Percentiles rank a stretch among this genome's conserved stretches.
phyloP scores from a whole-genome alignment of 768 basidiomycete genomes.

The Termitomyces sp. region DNA sequence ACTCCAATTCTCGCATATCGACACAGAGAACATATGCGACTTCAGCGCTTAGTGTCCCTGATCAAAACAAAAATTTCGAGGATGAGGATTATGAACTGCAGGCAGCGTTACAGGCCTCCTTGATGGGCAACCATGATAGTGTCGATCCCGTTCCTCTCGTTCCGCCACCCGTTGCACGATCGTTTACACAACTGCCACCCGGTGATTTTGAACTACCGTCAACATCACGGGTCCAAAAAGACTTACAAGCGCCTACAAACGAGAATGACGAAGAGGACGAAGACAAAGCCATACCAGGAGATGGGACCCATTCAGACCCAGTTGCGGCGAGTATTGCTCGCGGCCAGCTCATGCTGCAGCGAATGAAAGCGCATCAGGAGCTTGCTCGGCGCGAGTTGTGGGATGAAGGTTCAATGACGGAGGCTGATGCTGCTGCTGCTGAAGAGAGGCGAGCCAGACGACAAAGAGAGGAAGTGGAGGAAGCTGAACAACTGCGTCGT shows the following conservation, averaged over 20 bases:
- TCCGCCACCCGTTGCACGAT: conserved; percentile 21
- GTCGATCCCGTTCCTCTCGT: conserved; percentile 10
- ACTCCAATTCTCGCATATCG: conserved; percentile 6
- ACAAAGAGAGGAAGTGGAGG: conserved; percentile 36
- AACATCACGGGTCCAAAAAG: conserved; percentile 15
- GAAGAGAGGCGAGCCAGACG: conserved; percentile 26
- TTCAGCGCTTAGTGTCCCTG: conserved; percentile 4
- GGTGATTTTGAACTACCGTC: conserved; percentile 3
- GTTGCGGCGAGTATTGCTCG: conserved; percentile 64
- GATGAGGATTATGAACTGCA: conserved; percentile 89
- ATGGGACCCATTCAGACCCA: conserved; percentile 35
- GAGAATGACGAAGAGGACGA: neutral
- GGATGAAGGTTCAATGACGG: conserved; percentile 26
- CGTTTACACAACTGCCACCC: conserved; percentile 16
- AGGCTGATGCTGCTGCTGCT: conserved; percentile 23
- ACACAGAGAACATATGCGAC: conserved; percentile 1
- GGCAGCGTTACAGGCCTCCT: conserved; percentile 79
- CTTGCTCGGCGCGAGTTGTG: conserved; percentile 56
- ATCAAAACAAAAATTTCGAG: conserved; percentile 41
- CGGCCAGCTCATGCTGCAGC: conserved; percentile 53
- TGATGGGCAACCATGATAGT: conserved; percentile 28
- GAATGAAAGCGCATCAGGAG: conserved; percentile 63
- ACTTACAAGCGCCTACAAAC: conserved; percentile 9
- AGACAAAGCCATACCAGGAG: conserved; percentile 2
- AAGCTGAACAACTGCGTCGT: conserved; percentile 51